Evolutionary conservation across 78 protist genomes (phyloP).

Genomic region (Emiliania huxleyi): DNA sequence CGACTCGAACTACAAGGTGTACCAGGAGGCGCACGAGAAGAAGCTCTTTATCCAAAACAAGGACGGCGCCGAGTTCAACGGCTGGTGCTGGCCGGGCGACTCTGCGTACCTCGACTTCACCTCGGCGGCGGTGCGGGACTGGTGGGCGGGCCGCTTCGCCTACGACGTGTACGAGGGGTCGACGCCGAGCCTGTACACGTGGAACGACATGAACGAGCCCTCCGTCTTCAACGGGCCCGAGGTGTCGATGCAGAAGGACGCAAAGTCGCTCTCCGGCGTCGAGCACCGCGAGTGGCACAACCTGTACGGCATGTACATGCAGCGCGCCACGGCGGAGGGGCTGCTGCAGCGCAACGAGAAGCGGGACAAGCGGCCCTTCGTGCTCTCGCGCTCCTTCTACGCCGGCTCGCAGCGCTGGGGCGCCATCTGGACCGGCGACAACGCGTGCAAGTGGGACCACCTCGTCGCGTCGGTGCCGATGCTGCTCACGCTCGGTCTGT

Average conservation of each 20-base stretch:
- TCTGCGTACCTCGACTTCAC: conserved; percentile 89
- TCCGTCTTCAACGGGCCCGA: conserved; percentile 97
- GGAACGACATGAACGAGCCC: conserved; percentile 99
- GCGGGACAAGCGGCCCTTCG: conserved; percentile 81
- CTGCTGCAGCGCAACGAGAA: not conserved
- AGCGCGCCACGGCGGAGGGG: conserved; percentile 60
- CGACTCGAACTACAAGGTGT: conserved; percentile 74
- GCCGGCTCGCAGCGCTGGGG: conserved; percentile 94
- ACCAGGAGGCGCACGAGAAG: conserved; percentile 72
- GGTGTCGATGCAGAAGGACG: conserved; percentile 92
- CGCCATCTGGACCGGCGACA: conserved; percentile 99
- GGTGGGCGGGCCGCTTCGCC: conserved; percentile 85
- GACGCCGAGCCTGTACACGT: conserved; percentile 77
- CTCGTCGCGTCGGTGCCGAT: conserved; percentile 77
- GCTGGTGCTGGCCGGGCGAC: conserved; percentile 98
- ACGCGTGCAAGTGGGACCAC: conserved; percentile 93
- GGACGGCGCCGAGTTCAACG: conserved; percentile 83
- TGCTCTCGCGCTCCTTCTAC: conserved; percentile 94
- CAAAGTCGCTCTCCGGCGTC: conserved; percentile 60
- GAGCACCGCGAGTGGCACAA: conserved; percentile 97
- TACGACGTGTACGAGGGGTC: conserved; percentile 50
- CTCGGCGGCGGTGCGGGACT: conserved; percentile 73
- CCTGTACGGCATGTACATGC: conserved; percentile 84
- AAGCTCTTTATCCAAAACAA: conserved; percentile 74
- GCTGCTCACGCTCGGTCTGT: conserved; percentile 81